A percentile compares a stretch with the other conserved stretches of the same genome.
Conservation (phyloP, 2,329 filamentous ascomycete species). For the Pseudocercospora macadamiae region DNA sequence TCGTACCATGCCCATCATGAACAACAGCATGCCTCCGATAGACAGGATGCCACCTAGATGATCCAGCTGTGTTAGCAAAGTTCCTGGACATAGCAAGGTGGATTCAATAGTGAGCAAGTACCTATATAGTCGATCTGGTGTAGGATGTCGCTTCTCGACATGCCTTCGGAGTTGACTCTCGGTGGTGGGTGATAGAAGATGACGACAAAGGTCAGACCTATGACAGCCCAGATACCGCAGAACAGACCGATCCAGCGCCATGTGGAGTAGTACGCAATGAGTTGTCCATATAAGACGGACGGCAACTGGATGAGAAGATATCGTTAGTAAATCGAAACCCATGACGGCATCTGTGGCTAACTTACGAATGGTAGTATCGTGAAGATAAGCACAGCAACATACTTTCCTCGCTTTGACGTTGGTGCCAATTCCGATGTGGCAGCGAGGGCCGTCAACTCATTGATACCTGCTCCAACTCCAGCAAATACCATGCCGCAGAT, state of each 20-base stretch:
- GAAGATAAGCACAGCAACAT: conserved; percentile 63
- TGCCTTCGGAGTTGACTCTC: conserved; percentile 47
- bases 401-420: conserved; percentile 64
- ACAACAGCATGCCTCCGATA: conserved; percentile 54
- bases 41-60: conserved; percentile 47
- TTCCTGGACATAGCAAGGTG: neutral
- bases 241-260: conserved; percentile 62
- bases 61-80: neutral
- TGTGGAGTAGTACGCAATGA: conserved; percentile 52
- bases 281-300: conserved; percentile 49
- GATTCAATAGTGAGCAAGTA: neutral
- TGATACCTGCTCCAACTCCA: conserved; percentile 67
- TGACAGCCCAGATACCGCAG: conserved; percentile 54
- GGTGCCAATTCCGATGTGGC: conserved; percentile 70
- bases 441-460: conserved; percentile 69
- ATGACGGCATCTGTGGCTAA: neutral
- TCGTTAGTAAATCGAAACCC: neutral
- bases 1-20: conserved; percentile 48
- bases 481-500: conserved; percentile 65
- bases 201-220: conserved; percentile 55
- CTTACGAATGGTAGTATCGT: conserved; percentile 61
- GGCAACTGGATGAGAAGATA: neutral
- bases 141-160: conserved; percentile 47
- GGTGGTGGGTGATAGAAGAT: conserved; percentile 60
- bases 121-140: conserved; percentile 55